Percentiles rank a stretch among this genome's conserved stretches.
Evolutionary conservation across 75 land plant genomes (phyloP).

Genomic region (Picea sitchensis): DNA sequence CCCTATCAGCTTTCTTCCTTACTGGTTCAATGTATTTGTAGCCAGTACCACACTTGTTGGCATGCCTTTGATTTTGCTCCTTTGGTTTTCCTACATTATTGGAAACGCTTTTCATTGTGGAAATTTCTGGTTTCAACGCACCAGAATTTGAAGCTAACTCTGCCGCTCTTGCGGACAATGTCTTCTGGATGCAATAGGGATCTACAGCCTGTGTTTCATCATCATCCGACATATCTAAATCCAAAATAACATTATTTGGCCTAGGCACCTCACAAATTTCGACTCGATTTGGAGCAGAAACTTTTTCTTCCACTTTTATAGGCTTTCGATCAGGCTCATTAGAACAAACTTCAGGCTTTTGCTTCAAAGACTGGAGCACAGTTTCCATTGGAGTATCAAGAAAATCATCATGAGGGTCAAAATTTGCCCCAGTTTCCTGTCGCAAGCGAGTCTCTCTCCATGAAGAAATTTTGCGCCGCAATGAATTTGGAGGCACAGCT

Average conservation of each 20-base stretch:
- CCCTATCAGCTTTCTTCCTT: constrained; percentile 82
- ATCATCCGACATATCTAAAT: constrained; percentile 34
- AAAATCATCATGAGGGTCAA: constrained; percentile 85
- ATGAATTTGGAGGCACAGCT: constrained; percentile 15
- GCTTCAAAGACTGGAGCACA: constrained; percentile 13
- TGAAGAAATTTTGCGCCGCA: constrained; percentile 23
- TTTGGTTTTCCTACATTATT: background rate
- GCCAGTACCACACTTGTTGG: constrained; percentile 5
- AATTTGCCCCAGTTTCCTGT: constrained; percentile 30
- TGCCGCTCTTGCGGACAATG: constrained; percentile 12
- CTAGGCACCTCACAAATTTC: constrained; percentile 11
- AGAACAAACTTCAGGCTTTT: background rate
- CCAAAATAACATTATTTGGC: constrained; percentile 16
- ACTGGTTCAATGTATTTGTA: constrained; percentile 83
- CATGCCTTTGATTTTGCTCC: constrained; percentile 2
- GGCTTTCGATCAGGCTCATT: constrained; percentile 18
- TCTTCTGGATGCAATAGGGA: constrained; percentile 4
- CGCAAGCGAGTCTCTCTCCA: constrained; percentile 70
- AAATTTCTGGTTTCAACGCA: background rate
- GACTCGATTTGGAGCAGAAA: background rate
- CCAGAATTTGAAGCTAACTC: constrained; percentile 5
- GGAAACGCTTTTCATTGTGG: background rate
- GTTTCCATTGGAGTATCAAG: constrained; percentile 73
- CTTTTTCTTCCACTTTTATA: background rate
- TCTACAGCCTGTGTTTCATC: constrained; percentile 47